Base-by-base conservation (phyloP, 805 yeast genomes). In the Clavispora asparagi region DNA sequence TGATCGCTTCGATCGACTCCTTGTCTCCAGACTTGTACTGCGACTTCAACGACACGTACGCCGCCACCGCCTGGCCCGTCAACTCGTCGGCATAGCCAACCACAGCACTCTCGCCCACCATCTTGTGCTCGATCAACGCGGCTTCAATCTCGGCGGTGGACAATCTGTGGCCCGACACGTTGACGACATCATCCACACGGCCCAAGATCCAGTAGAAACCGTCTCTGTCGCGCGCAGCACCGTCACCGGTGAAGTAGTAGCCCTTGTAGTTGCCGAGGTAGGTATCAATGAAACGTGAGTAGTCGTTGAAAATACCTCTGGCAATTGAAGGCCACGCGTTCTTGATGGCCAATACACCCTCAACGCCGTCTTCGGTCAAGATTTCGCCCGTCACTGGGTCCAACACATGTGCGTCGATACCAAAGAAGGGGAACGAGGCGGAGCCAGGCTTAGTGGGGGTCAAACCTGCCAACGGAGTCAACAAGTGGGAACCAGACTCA, bases 271-370 rank as follows among this genome's bases (percentile, higher is more conserved):
- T 96, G 59, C 83, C 84, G 64, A 94, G 76, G 68, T 94, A 94
- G 36, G 98, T 94, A 51, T 92, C 97, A 60, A 90, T 72, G 71
- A 78, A 92, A 60, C 96, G 83, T 52, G 73, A 71, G 67, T 92
- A 95, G 67, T 91, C 89, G 63, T 84, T 85, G 83, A 84, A 91
- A 50, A 94, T 94, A 45, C 97, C 83, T 73, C 99, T 85, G 28
- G 98, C 94, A 83, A 94, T 91, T n/a, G 97, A 90, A 47, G 99
- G 99, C 99, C 99, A 94, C 32, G 97, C 79, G 41, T 82, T 75
- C 62, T 82, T 83, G 61, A 94, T 81, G 30, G 96, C 97, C 53
- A 94, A 76, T 28, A 94, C 97, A 70, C 99, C 99, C 68, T 90
- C 98, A 47, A 89, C 97, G 60, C 90, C 95, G 61, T 87, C 86